These are phyloP conservation scores for Plasmodium knowlesi DNA, from an alignment of 169 alveolate genomes.

Conservation along the genomic window DNA sequence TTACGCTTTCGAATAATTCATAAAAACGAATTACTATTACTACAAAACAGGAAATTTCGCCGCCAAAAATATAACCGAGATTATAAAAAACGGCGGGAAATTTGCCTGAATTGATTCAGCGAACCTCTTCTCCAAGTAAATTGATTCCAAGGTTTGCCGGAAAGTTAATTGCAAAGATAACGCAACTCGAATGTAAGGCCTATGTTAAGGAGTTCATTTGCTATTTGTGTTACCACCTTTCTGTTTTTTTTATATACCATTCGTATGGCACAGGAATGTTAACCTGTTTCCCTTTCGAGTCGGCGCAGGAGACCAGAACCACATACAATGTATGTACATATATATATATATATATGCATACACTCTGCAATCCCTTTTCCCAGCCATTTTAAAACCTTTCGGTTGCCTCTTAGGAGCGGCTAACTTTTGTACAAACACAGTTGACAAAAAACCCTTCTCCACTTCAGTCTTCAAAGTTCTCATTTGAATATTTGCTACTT, in stretches of 20 bases:
- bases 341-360: not conserved
- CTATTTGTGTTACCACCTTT: constrained; percentile 52
- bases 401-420: constrained; percentile 93
- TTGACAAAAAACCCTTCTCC: constrained; percentile 95
- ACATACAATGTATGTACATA: not conserved
- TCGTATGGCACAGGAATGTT: constrained; percentile 88
- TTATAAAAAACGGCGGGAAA: too few species aligned
- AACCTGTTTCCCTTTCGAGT: constrained; percentile 92
- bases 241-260: constrained; percentile 78
- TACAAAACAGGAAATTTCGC: constrained; percentile 2
- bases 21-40: constrained; percentile 54
- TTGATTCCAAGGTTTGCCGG: constrained; percentile 88
- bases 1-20: constrained; percentile 31
- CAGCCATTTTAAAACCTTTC: constrained; percentile 74
- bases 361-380: constrained; percentile 65
- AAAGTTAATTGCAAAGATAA: constrained; percentile 92
- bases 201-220: constrained; percentile 90
- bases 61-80: too few species aligned
- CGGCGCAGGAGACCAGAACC: not conserved
- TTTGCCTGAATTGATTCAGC: too few species aligned
- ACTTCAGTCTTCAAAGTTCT: constrained; percentile 94
- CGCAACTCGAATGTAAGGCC: constrained; percentile 91
- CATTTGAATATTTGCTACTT: constrained; percentile 93
- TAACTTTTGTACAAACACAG: constrained; percentile 93
- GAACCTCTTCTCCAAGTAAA: constrained; percentile 92